Conservation (phyloP, 129 eudicot species). For the Chrysanthemum lavandulifolium region DNA sequence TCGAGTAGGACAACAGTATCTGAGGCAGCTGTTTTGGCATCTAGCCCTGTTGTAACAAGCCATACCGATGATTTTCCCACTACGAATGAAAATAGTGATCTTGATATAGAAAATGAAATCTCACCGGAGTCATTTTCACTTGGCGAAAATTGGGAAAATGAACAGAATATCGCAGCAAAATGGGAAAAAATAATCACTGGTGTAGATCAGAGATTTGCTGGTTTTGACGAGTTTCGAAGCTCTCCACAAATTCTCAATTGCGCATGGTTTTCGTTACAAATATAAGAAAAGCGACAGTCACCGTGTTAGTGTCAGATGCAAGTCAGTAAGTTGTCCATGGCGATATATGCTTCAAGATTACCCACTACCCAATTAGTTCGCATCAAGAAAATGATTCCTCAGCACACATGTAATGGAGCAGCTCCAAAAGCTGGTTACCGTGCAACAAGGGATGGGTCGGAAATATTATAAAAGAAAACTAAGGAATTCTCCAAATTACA, state of each 20-base stretch:
- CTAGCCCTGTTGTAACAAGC: conserved; percentile 51
- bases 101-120: conserved; percentile 21
- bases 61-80: conserved; percentile 34
- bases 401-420: conserved; percentile 71
- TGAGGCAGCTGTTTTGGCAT: conserved; percentile 49
- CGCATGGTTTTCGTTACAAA: conserved; percentile 82
- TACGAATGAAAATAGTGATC: conserved; percentile 27
- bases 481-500: conserved; percentile 65
- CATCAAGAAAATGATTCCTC: conserved; percentile 68
- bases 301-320: conserved; percentile 91
- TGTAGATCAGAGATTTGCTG: conserved; percentile 79
- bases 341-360: conserved; percentile 77
- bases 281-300: conserved; percentile 82
- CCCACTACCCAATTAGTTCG: conserved; percentile 78
- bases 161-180: conserved; percentile 58
- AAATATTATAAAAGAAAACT: conserved; percentile 73
- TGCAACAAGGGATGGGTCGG: conserved; percentile 87
- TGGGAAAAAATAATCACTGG: conserved; percentile 88
- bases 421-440: conserved; percentile 73
- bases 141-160: conserved; percentile 53
- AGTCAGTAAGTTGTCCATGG: conserved; percentile 83
- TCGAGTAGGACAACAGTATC: conserved; percentile 79
- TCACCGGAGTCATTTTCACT: conserved; percentile 27
- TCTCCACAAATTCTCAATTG: conserved; percentile 76
- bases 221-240: conserved; percentile 87